Evolutionary conservation across 2,329 filamentous ascomycete genomes (phyloP).

Genomic region (Trichoderma pleuroti): DNA sequence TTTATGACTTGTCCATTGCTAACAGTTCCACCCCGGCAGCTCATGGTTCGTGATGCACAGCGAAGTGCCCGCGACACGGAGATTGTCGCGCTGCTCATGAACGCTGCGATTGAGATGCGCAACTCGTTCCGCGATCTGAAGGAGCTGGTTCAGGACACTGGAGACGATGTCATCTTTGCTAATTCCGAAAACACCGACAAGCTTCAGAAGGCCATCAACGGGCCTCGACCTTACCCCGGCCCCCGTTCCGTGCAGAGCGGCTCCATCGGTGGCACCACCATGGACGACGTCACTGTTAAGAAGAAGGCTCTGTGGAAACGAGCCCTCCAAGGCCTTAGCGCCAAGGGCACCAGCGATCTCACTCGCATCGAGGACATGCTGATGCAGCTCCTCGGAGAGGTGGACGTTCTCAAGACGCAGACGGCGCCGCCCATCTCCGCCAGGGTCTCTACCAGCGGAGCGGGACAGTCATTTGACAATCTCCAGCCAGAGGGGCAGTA

Average conservation of each 20-base stretch:
- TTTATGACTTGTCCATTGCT: neutral
- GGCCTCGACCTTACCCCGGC: constrained; percentile 77
- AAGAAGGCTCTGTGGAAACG: constrained; percentile 91
- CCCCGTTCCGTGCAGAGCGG: constrained; percentile 58
- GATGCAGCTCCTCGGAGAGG: constrained; percentile 85
- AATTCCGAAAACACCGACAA: constrained; percentile 85
- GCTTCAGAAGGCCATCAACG: constrained; percentile 76
- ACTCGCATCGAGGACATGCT: constrained; percentile 88
- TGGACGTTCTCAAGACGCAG: constrained; percentile 74
- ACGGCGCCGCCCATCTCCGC: constrained; percentile 37
- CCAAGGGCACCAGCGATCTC: constrained; percentile 84
- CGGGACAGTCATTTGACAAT: constrained; percentile 64
- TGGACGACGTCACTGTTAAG: constrained; percentile 64
- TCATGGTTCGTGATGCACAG: constrained; percentile 95
- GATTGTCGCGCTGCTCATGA: constrained; percentile 89
- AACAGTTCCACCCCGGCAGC: constrained; percentile 38
- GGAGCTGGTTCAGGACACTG: constrained; percentile 79
- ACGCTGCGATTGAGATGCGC: constrained; percentile 93
- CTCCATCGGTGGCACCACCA: constrained; percentile 51
- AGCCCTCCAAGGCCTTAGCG: constrained; percentile 84
- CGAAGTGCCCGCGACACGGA: constrained; percentile 95
- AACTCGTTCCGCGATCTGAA: constrained; percentile 96
- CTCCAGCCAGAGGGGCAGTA: constrained; percentile 60
- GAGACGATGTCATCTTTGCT: constrained; percentile 80
- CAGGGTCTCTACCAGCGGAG: constrained; percentile 43